Base-by-base conservation (phyloP, 306 rosid species). In the Begonia loranthoides region DNA sequence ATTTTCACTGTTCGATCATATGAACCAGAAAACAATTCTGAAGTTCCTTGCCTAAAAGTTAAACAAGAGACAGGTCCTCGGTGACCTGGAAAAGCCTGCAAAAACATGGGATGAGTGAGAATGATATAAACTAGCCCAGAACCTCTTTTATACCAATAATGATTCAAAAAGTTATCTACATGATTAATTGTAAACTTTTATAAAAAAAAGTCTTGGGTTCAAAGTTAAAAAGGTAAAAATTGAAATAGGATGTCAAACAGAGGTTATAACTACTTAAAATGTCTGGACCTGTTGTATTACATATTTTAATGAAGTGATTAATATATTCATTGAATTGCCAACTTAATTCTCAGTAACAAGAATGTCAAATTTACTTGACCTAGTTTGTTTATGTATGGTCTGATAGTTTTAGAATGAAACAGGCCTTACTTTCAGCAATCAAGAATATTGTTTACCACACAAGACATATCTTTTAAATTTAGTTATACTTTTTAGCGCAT, bases 11-110 rank as follows among this genome's bases (percentile, higher is more conserved):
- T 78, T 65, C 99, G 82, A 69, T 86, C 99, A 64, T 74, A 86
- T 50, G 99, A 86, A 74, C 99, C 95, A 13, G 99, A 86, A 73
- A 90, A 90, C 47, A 90, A 89, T 66, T 90, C 99, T 6, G 92
- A 59, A 15, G 82, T 68, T 61, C 99, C 99, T 72, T 90, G 86
- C 79, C 95, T 86, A 73, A 90, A 90, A 56, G 80, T 59, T 63
- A 90, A 70, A 66, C 92, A 78, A 16, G 99, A 90, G 54, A 90
- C 79, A 10, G 95, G 77, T 13, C 86, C 94, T 55, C 80, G 74
- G 56, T 90, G 99, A 70, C 99, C 99, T 38, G 87, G 79, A 76
- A 90, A 90, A 34, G 95, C 86, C 99, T 90, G 94, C 48, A 51
- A 21, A 50, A 59, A 14, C 66, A n/a, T 22, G 49, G 61, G 49